These are phyloP conservation scores for Diutina siamensis DNA, from an alignment of 1,139 yeast species.

Conservation along the genomic window DNA sequence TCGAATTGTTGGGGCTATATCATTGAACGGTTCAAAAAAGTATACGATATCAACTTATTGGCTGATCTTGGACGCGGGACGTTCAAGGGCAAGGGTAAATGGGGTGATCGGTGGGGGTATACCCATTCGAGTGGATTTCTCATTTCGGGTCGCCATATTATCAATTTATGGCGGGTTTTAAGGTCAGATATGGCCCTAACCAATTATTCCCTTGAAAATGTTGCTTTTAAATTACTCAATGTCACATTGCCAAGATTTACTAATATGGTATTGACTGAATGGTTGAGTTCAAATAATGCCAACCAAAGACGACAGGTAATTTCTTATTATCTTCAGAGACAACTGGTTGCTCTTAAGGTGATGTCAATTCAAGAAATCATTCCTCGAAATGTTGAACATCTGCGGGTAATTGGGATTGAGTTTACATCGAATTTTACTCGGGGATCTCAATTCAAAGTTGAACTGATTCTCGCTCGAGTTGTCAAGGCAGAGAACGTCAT, in stretches of 20 bases:
- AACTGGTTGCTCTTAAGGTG: constrained; percentile 33
- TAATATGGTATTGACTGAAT: constrained; percentile 35
- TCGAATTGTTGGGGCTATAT: constrained; percentile 83
- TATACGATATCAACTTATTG: constrained; percentile 42
- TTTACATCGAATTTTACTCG: constrained; percentile 78
- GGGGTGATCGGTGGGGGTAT: constrained; percentile 72
- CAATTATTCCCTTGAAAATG: constrained; percentile 68
- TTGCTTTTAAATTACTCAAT: constrained; percentile 57
- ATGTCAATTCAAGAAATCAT: constrained; percentile 56
- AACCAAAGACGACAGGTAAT: constrained; percentile 18
- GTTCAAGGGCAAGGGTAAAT: constrained; percentile 36
- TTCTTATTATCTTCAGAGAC: constrained; percentile 44
- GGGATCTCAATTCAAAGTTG: constrained; percentile 92
- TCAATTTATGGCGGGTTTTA: constrained; percentile 76
- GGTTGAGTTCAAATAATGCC: constrained; percentile 25
- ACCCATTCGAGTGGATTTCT: constrained; percentile 61
- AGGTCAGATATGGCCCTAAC: constrained; percentile 51
- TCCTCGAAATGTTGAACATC: constrained; percentile 67
- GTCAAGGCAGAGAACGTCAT: constrained; percentile 67
- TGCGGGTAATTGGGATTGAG: constrained; percentile 80
- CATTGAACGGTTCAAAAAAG: constrained; percentile 46
- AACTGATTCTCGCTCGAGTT: constrained; percentile 63
- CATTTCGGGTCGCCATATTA: constrained; percentile 68
- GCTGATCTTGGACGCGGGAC: constrained; percentile 33
- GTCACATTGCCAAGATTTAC: constrained; percentile 54